These are phyloP conservation scores for Lepidium aucheri DNA, from an alignment of 345 rosid genomes.

Conservation along the genomic window DNA sequence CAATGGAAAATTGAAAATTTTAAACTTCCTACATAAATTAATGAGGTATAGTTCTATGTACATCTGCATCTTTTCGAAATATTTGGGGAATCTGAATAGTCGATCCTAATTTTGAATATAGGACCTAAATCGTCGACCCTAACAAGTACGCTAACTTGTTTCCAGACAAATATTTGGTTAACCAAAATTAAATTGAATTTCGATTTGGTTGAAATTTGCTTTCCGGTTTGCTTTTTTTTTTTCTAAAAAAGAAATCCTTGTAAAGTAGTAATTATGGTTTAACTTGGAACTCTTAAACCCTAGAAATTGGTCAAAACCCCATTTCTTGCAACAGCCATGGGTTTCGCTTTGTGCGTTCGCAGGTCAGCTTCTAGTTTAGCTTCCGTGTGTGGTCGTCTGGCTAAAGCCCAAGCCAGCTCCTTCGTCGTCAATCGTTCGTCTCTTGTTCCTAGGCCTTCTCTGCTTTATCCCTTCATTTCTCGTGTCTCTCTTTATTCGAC, in stretches of 20 bases:
- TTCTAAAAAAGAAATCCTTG: too few relatives aligned
- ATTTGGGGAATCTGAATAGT: too few relatives aligned
- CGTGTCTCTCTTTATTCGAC: slow-evolving; percentile 30
- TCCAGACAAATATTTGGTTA: background rate
- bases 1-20: too few relatives aligned
- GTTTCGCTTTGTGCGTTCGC: slow-evolving; percentile 12
- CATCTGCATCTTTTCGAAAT: too few relatives aligned
- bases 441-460: slow-evolving; percentile 11
- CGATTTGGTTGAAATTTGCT: background rate
- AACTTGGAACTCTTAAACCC: background rate
- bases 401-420: slow-evolving; percentile 31
- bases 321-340: slow-evolving; percentile 12
- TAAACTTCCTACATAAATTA: too few relatives aligned
- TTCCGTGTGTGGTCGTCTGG: slow-evolving; percentile 29
- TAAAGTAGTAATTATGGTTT: too few relatives aligned
- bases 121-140: too few relatives aligned
- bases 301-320: background rate
- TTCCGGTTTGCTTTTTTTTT: too few relatives aligned
- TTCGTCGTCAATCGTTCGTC: slow-evolving; percentile 25
- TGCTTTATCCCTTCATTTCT: slow-evolving; percentile 19
- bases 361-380: slow-evolving; percentile 23
- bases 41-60: too few relatives aligned
- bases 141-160: background rate
- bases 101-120: too few relatives aligned
- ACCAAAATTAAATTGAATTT: background rate